Percentiles rank a stretch among this genome's conserved stretches.
Evolutionary conservation across 805 yeast species (phyloP).

Genomic region (Phaffomyces thermotolerans): DNA sequence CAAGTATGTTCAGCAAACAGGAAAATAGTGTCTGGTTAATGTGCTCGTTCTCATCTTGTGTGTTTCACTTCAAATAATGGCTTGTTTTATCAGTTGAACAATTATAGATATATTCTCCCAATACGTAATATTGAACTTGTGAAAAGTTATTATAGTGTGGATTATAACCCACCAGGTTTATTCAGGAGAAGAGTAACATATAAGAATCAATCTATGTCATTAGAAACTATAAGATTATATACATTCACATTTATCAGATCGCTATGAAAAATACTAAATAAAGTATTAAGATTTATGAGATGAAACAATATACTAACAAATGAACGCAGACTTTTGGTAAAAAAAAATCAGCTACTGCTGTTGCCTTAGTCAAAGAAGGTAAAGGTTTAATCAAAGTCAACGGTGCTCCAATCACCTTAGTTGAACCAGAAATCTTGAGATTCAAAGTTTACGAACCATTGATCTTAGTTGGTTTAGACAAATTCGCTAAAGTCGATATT

Average conservation of each 20-base stretch:
- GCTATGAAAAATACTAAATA: background rate
- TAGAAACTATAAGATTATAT: too few species aligned
- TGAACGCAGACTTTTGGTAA: slow-evolving; percentile 88
- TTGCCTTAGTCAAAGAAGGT: slow-evolving; percentile 99
- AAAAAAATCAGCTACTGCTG: slow-evolving; percentile 99
- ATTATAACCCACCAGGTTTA: too few species aligned
- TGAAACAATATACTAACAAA: slow-evolving; percentile 18
- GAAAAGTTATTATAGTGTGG: too few species aligned
- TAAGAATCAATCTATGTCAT: too few species aligned
- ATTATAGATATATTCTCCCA: too few species aligned
- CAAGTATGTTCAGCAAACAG: slow-evolving; percentile 54
- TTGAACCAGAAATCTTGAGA: slow-evolving; percentile 98
- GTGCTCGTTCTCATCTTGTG: too few species aligned
- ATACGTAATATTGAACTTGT: too few species aligned
- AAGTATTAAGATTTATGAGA: too few species aligned
- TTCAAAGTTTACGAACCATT: slow-evolving; percentile 99
- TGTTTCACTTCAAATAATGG: too few species aligned
- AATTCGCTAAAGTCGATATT: slow-evolving; percentile 96
- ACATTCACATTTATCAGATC: background rate
- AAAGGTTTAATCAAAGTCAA: slow-evolving; percentile 98
- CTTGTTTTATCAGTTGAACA: too few species aligned
- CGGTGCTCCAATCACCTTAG: slow-evolving; percentile 99
- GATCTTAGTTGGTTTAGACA: slow-evolving; percentile 96
- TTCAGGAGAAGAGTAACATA: too few species aligned
- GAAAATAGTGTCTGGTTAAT: too few species aligned